Evolutionary conservation across 1,139 yeast species (phyloP).

Genomic region (Suhomyces bolitotheri): DNA sequence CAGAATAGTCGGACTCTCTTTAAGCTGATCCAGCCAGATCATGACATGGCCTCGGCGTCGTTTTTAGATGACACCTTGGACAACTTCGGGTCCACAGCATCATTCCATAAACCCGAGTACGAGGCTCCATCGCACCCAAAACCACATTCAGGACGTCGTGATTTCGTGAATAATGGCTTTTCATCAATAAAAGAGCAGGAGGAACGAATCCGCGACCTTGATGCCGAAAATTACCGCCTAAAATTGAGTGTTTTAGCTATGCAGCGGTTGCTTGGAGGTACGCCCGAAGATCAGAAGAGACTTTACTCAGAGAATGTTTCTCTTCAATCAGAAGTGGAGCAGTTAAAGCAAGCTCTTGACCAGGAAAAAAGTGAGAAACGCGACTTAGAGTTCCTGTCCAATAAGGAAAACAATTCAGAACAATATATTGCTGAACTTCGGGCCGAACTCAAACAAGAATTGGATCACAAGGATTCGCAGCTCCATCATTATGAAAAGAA

Average conservation of each 20-base stretch:
- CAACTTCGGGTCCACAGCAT: conserved; percentile 17
- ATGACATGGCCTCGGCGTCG: conserved; percentile 12
- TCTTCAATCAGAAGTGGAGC: conserved; percentile 40
- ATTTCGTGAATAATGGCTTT: conserved; percentile 27
- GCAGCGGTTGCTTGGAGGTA: conserved; percentile 46
- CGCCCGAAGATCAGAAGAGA: conserved; percentile 45
- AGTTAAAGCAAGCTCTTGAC: conserved; percentile 20
- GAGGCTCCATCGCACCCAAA: conserved; percentile 2
- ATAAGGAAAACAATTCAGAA: conserved; percentile 19
- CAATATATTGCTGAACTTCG: conserved; percentile 9
- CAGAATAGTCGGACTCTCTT: conserved; percentile 13
- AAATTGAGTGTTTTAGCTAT: conserved; percentile 59
- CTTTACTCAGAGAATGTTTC: conserved; percentile 41
- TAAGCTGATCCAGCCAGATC: conserved; percentile 16
- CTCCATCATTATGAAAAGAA: conserved; percentile 12
- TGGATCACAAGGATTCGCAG: conserved; percentile 20
- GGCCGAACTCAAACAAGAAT: conserved; percentile 12
- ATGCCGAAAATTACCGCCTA: conserved; percentile 63
- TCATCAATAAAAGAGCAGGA: conserved; percentile 55
- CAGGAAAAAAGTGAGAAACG: conserved; percentile 13
- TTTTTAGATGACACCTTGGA: conserved; percentile 37
- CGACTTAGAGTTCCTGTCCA: conserved; percentile 14
- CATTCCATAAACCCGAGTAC: conserved; percentile 6
- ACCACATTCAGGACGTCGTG: conserved; percentile 11
- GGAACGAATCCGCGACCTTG: conserved; percentile 47